Evolutionary conservation across 129 eudicot genomes (phyloP).

Genomic region (Flaveria sonorensis): DNA sequence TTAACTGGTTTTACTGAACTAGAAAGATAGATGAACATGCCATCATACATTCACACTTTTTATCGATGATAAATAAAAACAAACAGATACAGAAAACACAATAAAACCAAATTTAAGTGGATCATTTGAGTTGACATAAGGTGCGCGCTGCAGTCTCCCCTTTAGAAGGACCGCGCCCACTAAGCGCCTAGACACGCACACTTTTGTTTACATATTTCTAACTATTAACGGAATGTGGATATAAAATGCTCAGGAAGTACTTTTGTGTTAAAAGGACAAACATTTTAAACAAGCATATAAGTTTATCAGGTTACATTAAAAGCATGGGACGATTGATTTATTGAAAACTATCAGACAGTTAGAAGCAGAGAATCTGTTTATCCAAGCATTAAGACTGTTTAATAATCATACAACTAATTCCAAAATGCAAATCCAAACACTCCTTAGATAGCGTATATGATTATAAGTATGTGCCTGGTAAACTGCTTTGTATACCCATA

Average conservation of each 20-base stretch:
- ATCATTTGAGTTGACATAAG: too few species aligned
- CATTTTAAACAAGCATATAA: neutral
- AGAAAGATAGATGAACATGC: neutral
- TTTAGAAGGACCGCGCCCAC: too few species aligned
- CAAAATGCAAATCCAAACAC: neutral
- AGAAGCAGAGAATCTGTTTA: neutral
- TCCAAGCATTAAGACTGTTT: neutral
- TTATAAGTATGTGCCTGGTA: neutral
- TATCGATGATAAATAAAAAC: too few species aligned
- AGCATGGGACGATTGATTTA: neutral
- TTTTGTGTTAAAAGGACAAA: neutral
- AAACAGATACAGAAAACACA: too few species aligned
- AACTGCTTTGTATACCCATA: neutral
- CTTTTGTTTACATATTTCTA: too few species aligned
- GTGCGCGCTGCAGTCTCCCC: too few species aligned
- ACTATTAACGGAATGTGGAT: neutral
- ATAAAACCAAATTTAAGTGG: too few species aligned
- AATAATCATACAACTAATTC: neutral
- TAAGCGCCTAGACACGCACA: too few species aligned
- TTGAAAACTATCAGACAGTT: neutral
- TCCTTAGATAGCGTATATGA: neutral
- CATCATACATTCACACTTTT: too few species aligned
- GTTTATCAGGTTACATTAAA: too few species aligned
- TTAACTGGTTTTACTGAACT: neutral
- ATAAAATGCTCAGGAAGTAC: neutral